phyloP scores from a whole-genome alignment of 2,329 filamentous ascomycete species.

The Penicillium sp. region DNA sequence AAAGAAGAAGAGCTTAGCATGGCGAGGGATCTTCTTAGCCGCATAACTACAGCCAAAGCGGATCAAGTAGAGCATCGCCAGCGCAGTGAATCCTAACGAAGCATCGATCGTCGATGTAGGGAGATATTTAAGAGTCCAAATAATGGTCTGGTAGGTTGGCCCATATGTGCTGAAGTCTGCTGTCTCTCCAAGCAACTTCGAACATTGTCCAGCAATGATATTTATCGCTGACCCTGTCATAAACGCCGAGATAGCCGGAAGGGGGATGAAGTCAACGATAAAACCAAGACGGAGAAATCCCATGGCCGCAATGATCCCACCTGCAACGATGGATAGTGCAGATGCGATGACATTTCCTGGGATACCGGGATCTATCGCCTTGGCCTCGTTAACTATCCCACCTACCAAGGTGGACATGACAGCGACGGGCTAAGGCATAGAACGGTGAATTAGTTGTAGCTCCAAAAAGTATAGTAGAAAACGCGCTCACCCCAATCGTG shows the following conservation, averaged over 20 bases:
- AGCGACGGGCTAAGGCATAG: conserved; percentile 76
- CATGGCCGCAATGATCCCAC: conserved; percentile 75
- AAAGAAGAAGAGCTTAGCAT: conserved; percentile 83
- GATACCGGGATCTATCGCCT: conserved; percentile 58
- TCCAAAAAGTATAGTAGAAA: conserved; percentile 58
- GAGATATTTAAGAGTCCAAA: conserved; percentile 78
- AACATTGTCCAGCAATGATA: conserved; percentile 83
- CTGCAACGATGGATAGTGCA: conserved; percentile 75
- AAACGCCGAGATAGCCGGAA: conserved; percentile 89
- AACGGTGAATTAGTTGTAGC: not conserved
- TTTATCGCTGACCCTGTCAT: conserved; percentile 96
- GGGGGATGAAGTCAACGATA: conserved; percentile 90
- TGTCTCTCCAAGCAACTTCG: conserved; percentile 77
- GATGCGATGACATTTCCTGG: conserved; percentile 72
- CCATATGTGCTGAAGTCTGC: conserved; percentile 70
- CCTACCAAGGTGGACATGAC: conserved; percentile 93
- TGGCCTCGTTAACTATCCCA: conserved; percentile 72
- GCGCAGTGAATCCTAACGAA: conserved; percentile 82
- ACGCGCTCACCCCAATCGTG: conserved; percentile 55
- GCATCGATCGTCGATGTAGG: conserved; percentile 73
- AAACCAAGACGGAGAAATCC: conserved; percentile 82
- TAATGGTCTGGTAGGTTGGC: conserved; percentile 79
- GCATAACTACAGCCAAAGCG: conserved; percentile 66
- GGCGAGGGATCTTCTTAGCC: conserved; percentile 70
- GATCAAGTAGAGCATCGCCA: conserved; percentile 76